phyloP scores from a whole-genome alignment of 345 rosid species.

The Kernera saxatilis region DNA sequence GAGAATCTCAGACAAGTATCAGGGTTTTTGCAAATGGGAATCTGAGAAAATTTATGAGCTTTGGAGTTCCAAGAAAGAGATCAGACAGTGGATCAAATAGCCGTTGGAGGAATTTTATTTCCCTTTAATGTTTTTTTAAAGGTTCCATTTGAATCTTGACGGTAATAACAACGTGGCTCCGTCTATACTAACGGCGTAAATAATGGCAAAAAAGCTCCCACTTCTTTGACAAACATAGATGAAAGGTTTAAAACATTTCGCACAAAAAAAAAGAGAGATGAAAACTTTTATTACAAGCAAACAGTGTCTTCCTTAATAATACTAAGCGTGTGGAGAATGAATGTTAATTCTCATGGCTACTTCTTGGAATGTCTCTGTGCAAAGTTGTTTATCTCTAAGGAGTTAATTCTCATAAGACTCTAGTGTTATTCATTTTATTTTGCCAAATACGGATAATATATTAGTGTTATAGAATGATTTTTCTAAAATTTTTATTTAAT shows the following conservation, averaged over 20 bases:
- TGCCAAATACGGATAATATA: too few species aligned
- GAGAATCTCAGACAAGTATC: background rate
- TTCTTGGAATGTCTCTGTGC: conserved; percentile 39
- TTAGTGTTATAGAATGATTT: too few species aligned
- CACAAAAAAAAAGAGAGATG: too few species aligned
- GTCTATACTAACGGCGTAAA: background rate
- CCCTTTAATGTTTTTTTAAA: background rate
- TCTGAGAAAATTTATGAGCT: background rate
- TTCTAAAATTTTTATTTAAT: too few species aligned
- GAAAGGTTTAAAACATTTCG: too few species aligned
- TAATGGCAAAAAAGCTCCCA: background rate
- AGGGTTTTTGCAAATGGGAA: background rate
- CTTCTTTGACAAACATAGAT: too few species aligned
- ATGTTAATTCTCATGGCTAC: background rate
- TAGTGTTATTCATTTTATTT: too few species aligned
- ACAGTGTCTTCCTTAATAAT: background rate
- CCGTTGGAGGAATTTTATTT: conserved; percentile 4
- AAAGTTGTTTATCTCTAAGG: conserved; percentile 40
- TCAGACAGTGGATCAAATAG: background rate
- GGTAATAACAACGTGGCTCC: background rate
- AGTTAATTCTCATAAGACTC: too few species aligned
- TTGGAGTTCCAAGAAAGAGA: background rate
- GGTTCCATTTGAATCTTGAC: conserved; percentile 7
- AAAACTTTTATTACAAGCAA: background rate
- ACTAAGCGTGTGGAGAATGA: background rate